Evolutionary conservation across 345 rosid genomes (phyloP).

Genomic region (Cardamine occulta): DNA sequence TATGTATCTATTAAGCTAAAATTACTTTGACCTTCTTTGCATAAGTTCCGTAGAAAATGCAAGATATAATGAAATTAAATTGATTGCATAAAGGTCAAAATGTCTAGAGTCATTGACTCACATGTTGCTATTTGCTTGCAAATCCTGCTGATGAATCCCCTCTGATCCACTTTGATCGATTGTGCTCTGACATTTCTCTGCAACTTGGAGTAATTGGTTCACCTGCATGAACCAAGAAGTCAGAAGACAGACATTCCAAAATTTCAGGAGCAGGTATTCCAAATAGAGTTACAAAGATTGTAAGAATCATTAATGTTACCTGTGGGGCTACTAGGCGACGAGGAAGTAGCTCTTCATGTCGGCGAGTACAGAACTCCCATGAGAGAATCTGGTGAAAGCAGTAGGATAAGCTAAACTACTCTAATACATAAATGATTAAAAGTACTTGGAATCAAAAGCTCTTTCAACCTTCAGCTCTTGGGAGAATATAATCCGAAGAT

Average conservation of each 20-base stretch:
- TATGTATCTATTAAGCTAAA: conserved; percentile 11
- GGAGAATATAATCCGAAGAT: conserved; percentile 84
- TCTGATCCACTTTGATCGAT: conserved; percentile 87
- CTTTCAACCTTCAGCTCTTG: conserved; percentile 80
- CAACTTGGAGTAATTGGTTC: conserved; percentile 90
- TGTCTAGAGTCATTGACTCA: conserved; percentile 46
- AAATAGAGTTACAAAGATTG: conserved; percentile 6
- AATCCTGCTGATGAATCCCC: conserved; percentile 86
- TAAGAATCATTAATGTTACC: conserved; percentile 48
- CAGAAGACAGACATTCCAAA: neutral
- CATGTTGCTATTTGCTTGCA: conserved; percentile 94
- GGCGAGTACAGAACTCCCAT: conserved; percentile 97
- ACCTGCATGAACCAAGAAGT: conserved; percentile 54
- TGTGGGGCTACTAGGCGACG: conserved; percentile 95
- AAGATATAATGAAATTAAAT: neutral
- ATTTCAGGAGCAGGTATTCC: conserved; percentile 9
- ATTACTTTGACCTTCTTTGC: neutral
- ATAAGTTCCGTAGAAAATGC: neutral
- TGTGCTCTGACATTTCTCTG: conserved; percentile 94
- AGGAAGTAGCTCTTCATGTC: conserved; percentile 95
- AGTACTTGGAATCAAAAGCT: conserved; percentile 15
- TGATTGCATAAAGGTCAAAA: neutral
- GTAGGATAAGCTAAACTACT: conserved; percentile 24
- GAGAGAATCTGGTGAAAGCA: conserved; percentile 67
- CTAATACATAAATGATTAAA: conserved; percentile 8